phyloP scores from a whole-genome alignment of 306 rosid genomes.

The Mimosa bimucronata region DNA sequence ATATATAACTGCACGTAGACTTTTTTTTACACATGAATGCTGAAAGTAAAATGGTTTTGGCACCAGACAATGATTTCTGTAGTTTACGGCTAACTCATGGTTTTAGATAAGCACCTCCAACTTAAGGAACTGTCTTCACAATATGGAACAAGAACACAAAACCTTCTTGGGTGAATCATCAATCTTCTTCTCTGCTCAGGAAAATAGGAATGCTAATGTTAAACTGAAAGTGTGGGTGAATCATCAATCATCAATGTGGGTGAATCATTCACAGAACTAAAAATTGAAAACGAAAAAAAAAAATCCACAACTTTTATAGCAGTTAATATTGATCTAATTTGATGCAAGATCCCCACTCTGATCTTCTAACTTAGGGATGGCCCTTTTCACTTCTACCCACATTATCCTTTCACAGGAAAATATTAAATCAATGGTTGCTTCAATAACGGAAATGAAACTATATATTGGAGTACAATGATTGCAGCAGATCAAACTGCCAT shows the following conservation, averaged over 20 bases:
- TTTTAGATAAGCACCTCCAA: slow-evolving; percentile 39
- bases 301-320: background rate
- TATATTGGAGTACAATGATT: slow-evolving; percentile 14
- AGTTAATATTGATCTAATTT: slow-evolving; percentile 25
- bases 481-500: slow-evolving; percentile 33
- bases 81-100: slow-evolving; percentile 40
- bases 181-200: slow-evolving; percentile 78
- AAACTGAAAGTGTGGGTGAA: slow-evolving; percentile 23
- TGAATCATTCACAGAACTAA: background rate
- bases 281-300: background rate
- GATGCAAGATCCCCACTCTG: slow-evolving; percentile 4
- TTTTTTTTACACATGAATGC: slow-evolving; percentile 61
- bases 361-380: slow-evolving; percentile 2
- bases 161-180: slow-evolving; percentile 85
- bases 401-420: slow-evolving; percentile 19
- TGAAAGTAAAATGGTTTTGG: slow-evolving; percentile 45
- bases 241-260: no score
- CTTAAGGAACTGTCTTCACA: slow-evolving; percentile 58
- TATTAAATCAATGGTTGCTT: slow-evolving; percentile 1
- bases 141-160: slow-evolving; percentile 83
- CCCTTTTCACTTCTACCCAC: background rate
- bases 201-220: slow-evolving; percentile 33
- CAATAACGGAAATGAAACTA: background rate
- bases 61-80: slow-evolving; percentile 48
- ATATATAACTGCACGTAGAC: slow-evolving; percentile 51